Evolutionary conservation across 768 basidiomycete genomes (phyloP).

Genomic region (Heimioporus sp.): DNA sequence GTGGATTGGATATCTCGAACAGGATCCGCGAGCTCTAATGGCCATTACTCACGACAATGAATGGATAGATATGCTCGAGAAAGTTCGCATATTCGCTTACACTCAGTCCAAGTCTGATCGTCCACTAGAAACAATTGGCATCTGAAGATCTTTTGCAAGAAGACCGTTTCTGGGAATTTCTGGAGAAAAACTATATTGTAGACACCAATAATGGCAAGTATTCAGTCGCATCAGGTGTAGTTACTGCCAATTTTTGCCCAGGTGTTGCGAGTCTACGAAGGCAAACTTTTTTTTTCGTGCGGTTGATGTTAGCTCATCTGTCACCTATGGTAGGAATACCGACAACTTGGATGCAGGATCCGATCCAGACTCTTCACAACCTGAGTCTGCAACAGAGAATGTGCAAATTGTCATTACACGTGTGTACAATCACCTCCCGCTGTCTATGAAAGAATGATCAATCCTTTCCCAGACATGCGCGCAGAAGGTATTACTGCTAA

Average conservation of each 20-base stretch:
- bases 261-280: conserved; percentile 3
- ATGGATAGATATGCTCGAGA: conserved; percentile 8
- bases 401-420: conserved; percentile 5
- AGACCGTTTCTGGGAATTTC: background rate
- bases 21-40: conserved; percentile 1
- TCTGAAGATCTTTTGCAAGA: background rate
- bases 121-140: background rate
- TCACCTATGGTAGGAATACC: background rate
- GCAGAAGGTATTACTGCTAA: conserved; percentile 3
- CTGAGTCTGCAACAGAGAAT: background rate
- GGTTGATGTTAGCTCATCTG: background rate
- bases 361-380: background rate
- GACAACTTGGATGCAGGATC: background rate
- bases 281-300: background rate
- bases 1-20: background rate
- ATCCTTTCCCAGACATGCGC: conserved; percentile 6
- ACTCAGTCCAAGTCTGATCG: background rate
- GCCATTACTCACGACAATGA: conserved; percentile 9
- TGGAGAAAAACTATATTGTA: background rate
- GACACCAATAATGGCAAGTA: background rate
- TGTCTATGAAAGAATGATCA: too few species aligned
- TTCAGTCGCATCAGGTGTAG: background rate
- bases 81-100: background rate
- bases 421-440: background rate
- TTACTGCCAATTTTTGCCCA: background rate